Evolutionary conservation across 1,284 basidiomycete species (phyloP).

Genomic region (Omphalotus olearius): DNA sequence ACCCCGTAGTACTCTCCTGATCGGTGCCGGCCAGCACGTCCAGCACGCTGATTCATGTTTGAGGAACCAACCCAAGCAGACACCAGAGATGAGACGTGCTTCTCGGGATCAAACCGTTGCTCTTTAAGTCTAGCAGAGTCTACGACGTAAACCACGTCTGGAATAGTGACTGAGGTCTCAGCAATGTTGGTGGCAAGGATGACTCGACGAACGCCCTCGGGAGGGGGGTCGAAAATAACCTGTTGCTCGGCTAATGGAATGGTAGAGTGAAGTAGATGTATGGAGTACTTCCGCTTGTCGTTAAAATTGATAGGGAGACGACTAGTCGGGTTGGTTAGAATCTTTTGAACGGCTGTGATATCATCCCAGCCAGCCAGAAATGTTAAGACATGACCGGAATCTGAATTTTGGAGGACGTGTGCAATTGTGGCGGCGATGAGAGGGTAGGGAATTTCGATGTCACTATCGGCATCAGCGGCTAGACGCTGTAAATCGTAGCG

Average conservation of each 20-base stretch:
- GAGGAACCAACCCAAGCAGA: slow-evolving; percentile 90
- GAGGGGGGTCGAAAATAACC: slow-evolving; percentile 82
- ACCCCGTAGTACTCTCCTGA: slow-evolving; percentile 92
- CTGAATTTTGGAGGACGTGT: slow-evolving; percentile 71
- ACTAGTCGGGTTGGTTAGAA: slow-evolving; percentile 51
- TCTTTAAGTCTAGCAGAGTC: slow-evolving; percentile 91
- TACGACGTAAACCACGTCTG: slow-evolving; percentile 93
- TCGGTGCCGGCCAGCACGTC: slow-evolving; percentile 91
- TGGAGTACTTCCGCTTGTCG: slow-evolving; percentile 56
- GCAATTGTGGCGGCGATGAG: slow-evolving; percentile 83
- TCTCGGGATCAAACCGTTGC: slow-evolving; percentile 88
- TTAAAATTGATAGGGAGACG: slow-evolving; percentile 62
- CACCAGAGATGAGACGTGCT: slow-evolving; percentile 84
- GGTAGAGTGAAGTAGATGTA: slow-evolving; percentile 91
- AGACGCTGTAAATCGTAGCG: slow-evolving; percentile 9
- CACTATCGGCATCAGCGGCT: slow-evolving; percentile 38
- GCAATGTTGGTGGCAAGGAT: slow-evolving; percentile 96
- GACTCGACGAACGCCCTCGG: slow-evolving; percentile 75
- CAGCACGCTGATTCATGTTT: slow-evolving; percentile 92
- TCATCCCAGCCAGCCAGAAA: slow-evolving; percentile 95
- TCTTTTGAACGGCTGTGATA: slow-evolving; percentile 76
- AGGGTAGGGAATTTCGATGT: slow-evolving; percentile 81
- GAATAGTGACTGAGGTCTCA: slow-evolving; percentile 95
- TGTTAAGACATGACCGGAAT: slow-evolving; percentile 88
- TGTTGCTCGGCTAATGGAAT: slow-evolving; percentile 91